These are phyloP conservation scores for Dendrobium officinale DNA, from an alignment of 106 monocot species.

Conservation along the genomic window DNA sequence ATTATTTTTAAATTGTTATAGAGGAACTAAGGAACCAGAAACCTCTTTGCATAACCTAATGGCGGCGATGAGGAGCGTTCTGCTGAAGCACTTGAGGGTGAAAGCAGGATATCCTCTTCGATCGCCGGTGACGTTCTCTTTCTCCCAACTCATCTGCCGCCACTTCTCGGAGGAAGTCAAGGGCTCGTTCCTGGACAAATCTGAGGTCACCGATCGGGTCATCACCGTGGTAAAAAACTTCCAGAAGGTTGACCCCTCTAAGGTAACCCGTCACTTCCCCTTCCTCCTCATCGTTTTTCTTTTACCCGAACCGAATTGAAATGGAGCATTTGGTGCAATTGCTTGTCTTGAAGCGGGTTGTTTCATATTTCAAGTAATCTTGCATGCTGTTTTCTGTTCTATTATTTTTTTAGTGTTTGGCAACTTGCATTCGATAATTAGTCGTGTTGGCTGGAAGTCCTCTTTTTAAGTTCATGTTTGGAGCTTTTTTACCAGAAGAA, in stretches of 20 bases:
- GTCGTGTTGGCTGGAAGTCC: neutral
- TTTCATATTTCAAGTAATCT: too few relatives aligned
- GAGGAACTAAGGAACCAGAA: neutral
- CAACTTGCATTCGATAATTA: neutral
- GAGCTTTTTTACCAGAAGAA: neutral
- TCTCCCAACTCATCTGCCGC: constrained; percentile 19
- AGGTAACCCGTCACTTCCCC: constrained; percentile 28
- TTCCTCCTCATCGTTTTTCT: neutral
- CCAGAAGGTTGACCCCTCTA: constrained; percentile 81
- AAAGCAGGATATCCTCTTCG: constrained; percentile 4
- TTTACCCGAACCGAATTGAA: neutral
- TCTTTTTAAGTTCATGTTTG: neutral
- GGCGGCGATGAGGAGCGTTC: constrained; percentile 53
- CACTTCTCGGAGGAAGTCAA: constrained; percentile 55
- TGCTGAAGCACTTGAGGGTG: constrained; percentile 65
- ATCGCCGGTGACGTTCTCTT: constrained; percentile 6
- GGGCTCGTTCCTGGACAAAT: constrained; percentile 90
- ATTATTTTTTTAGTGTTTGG: neutral
- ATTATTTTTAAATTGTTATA: too few relatives aligned
- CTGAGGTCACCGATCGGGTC: constrained; percentile 81
- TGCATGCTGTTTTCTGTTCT: too few relatives aligned
- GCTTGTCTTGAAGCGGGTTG: too few relatives aligned
- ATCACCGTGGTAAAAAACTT: constrained; percentile 92
- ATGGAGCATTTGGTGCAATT: neutral
- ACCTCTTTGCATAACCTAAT: neutral